Conservation (phyloP, 129 eudicot species). For the Silybum marianum region DNA sequence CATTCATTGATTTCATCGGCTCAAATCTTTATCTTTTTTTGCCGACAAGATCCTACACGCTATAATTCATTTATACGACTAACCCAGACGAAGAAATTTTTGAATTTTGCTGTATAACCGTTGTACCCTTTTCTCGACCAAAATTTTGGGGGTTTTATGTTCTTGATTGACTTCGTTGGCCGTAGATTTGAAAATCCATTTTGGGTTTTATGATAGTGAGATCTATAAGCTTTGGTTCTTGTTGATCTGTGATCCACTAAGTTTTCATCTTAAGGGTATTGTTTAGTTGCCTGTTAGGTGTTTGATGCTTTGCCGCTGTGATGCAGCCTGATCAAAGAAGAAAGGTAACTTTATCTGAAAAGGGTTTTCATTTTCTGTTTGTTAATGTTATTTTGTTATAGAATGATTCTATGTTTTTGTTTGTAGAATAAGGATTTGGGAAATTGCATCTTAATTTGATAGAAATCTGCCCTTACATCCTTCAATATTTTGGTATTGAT, state of each 20-base stretch:
- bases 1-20: constrained; percentile 37
- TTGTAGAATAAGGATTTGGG: neutral
- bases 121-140: neutral
- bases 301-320: constrained; percentile 66
- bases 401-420: no score
- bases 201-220: constrained; percentile 23
- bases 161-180: constrained; percentile 33
- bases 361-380: constrained; percentile 1
- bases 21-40: constrained; percentile 18
- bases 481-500: neutral
- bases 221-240: constrained; percentile 23
- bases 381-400: neutral
- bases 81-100: constrained; percentile 20
- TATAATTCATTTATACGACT: constrained; percentile 31
- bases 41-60: constrained; percentile 18
- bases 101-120: constrained; percentile 12
- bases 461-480: neutral
- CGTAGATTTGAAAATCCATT: constrained; percentile 11
- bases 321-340: constrained; percentile 94
- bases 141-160: constrained; percentile 24
- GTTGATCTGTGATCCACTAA: constrained; percentile 34
- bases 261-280: constrained; percentile 7
- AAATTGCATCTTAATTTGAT: neutral
- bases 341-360: constrained; percentile 51
- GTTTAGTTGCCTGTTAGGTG: constrained; percentile 16